phyloP scores from a whole-genome alignment of 768 basidiomycete species.

The Leccinum pellstonianum region DNA sequence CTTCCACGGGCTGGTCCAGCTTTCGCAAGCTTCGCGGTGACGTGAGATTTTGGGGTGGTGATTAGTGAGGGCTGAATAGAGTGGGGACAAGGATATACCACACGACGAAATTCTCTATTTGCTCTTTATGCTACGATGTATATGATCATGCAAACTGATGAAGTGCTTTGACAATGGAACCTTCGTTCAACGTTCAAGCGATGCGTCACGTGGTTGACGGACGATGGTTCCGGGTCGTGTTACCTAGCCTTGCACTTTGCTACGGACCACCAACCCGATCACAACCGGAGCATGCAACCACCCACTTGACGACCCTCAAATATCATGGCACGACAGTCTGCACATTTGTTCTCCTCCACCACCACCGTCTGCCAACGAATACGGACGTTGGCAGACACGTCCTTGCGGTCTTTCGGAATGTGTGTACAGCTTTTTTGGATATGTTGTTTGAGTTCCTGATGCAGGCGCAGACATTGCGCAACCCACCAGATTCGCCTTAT shows the following conservation, averaged over 20 bases:
- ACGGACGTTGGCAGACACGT: slow-evolving; percentile 42
- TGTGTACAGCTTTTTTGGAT: slow-evolving; percentile 40
- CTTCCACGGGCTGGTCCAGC: slow-evolving; percentile 39
- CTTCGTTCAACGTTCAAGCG: not conserved
- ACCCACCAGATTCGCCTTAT: slow-evolving; percentile 72
- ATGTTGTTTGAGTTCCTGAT: slow-evolving; percentile 4
- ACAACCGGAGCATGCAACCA: slow-evolving; percentile 17
- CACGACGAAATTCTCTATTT: slow-evolving; percentile 18
- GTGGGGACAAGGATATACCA: slow-evolving; percentile 17
- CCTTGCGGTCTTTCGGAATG: slow-evolving; percentile 79
- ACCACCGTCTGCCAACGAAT: slow-evolving; percentile 31
- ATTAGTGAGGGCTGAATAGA: not conserved
- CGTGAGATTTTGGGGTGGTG: not conserved
- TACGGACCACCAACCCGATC: slow-evolving; percentile 1
- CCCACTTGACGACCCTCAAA: slow-evolving; percentile 13
- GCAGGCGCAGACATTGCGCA: slow-evolving; percentile 69
- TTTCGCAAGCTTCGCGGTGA: slow-evolving; percentile 38
- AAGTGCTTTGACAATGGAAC: not conserved
- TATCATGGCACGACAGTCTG: slow-evolving; percentile 26
- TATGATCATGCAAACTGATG: not conserved
- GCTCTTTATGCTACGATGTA: slow-evolving; percentile 8
- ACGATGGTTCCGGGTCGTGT: not conserved
- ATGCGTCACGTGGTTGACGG: slow-evolving; percentile 20
- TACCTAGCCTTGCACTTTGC: not conserved
- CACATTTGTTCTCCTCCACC: slow-evolving; percentile 20